Evolutionary conservation across 2,329 filamentous ascomycete species (phyloP).

Genomic region (Thermoascus crustaceus): DNA sequence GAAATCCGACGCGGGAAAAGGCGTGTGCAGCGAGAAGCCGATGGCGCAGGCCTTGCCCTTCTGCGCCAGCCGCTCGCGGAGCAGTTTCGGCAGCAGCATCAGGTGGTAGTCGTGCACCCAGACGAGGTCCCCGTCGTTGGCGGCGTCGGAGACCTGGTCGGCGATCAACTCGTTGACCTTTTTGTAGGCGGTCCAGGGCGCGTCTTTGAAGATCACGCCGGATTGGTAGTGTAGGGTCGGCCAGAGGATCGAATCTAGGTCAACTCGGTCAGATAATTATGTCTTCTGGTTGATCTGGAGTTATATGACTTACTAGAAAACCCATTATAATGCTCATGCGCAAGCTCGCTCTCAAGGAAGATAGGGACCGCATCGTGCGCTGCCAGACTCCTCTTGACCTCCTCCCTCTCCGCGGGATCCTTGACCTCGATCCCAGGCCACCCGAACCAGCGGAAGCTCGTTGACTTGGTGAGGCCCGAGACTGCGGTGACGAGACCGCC

Average conservation of each 20-base stretch:
- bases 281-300: too few relatives aligned
- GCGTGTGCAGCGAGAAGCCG: conserved; percentile 91
- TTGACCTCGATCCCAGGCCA: conserved; percentile 88
- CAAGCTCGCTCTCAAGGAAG: conserved; percentile 78
- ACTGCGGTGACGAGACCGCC: conserved; percentile 85
- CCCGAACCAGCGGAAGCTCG: conserved; percentile 90
- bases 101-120: conserved; percentile 98
- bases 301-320: conserved; percentile 77
- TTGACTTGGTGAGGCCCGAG: conserved; percentile 78
- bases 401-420: conserved; percentile 58
- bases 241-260: conserved; percentile 83
- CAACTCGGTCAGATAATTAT: conserved; percentile 4
- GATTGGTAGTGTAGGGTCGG: conserved; percentile 95
- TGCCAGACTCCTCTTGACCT: conserved; percentile 62
- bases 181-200: conserved; percentile 77
- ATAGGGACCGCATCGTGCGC: conserved; percentile 78
- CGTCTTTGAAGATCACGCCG: conserved; percentile 87
- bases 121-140: conserved; percentile 77
- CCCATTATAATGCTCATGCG: conserved; percentile 89
- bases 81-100: conserved; percentile 86
- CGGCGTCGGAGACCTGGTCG: conserved; percentile 68
- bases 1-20: conserved; percentile 87
- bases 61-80: conserved; percentile 64
- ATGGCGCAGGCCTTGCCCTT: conserved; percentile 76
- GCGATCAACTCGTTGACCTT: conserved; percentile 87